Evolutionary conservation across 495 filamentous ascomycete genomes (phyloP), one percentile per base, ranked within the genome.

Genomic region (Aspergillus steynii): DNA sequence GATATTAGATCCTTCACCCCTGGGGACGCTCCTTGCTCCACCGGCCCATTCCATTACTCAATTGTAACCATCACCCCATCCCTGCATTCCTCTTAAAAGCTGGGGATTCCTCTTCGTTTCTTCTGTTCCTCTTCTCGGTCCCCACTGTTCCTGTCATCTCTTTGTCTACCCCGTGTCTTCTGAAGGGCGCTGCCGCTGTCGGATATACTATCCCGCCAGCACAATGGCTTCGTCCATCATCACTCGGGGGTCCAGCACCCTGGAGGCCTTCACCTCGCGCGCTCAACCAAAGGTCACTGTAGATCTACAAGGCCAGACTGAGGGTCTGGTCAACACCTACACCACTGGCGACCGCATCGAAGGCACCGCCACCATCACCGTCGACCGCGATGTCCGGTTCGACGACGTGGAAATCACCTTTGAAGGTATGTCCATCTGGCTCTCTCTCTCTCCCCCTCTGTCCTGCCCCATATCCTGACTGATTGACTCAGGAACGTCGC

Each of bases 341-440:
- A 86, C 83, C 8, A 87, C 86, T 1, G 74, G 82, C 56, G 87
- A 90, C 61, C 71, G 72, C 29, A 84, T 90, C 53, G 73, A 84
- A 54, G 87, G 88, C 7, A 78, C 76, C 29, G 86, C 83, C 2
- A 72, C 75, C 6, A 79, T 92, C 61, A 87, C 86, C 29, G 80
- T 81, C 1, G 79, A 83, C 28, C 75, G 81, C 55, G 89, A 94
- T 62, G 88, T 85, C 6, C 78, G 81, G 49, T 97, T 99, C 72
- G 91, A 96, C 61, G 79, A 86, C 27, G 71, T 98, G 53, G 84
- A 90, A 58, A 93, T 99, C 68, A 79, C 89, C 1, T 85, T 99
- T 50, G 84, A 94, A 66, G 95, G 95, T 74, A 79, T 55, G 32
- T 29, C 37, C 31, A 27, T 8, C 20, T 20, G 20, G 20, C 20